phyloP scores from a whole-genome alignment of 352 stramenopile genomes.

The Globisporangium paddicum region DNA sequence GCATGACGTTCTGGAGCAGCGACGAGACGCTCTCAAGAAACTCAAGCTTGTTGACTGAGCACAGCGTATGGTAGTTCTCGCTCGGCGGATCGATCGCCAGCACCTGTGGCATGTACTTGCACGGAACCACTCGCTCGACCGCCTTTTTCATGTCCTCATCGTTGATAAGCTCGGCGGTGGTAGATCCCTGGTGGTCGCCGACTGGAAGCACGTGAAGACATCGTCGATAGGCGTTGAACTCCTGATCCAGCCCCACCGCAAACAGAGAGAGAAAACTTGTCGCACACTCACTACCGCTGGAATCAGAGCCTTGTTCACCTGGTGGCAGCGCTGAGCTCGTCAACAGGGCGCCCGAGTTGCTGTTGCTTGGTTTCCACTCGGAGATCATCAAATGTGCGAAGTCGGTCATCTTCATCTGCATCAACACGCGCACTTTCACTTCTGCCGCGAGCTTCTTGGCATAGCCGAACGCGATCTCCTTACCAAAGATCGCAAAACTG shows the following conservation, averaged over 20 bases:
- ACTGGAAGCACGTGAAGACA: conserved; percentile 53
- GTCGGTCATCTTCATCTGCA: conserved; percentile 57
- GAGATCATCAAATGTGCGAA: conserved; percentile 54
- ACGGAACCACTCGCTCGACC: conserved; percentile 28
- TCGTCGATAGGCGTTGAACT: conserved; percentile 58
- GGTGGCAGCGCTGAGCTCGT: not conserved
- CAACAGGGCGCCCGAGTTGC: not conserved
- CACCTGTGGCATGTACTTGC: conserved; percentile 43
- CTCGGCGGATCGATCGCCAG: conserved; percentile 42
- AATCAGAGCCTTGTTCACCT: not conserved
- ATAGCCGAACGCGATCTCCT: conserved; percentile 39
- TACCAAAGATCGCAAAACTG: conserved; percentile 34
- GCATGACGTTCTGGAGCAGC: conserved; percentile 57
- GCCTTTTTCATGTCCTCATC: conserved; percentile 35
- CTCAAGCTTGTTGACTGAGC: conserved; percentile 35
- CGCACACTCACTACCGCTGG: not conserved
- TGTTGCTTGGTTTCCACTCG: conserved; percentile 30
- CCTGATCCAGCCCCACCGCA: conserved; percentile 53
- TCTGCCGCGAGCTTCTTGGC: conserved; percentile 53
- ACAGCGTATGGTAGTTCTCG: conserved; percentile 33
- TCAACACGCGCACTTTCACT: conserved; percentile 34
- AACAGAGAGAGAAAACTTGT: conserved; percentile 41
- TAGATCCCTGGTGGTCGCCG: conserved; percentile 6
- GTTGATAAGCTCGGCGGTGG: conserved; percentile 20
- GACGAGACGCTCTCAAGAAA: conserved; percentile 55